These are phyloP conservation scores for Inonotus obliquus DNA, from an alignment of 1,284 basidiomycete genomes.

Conservation along the genomic window DNA sequence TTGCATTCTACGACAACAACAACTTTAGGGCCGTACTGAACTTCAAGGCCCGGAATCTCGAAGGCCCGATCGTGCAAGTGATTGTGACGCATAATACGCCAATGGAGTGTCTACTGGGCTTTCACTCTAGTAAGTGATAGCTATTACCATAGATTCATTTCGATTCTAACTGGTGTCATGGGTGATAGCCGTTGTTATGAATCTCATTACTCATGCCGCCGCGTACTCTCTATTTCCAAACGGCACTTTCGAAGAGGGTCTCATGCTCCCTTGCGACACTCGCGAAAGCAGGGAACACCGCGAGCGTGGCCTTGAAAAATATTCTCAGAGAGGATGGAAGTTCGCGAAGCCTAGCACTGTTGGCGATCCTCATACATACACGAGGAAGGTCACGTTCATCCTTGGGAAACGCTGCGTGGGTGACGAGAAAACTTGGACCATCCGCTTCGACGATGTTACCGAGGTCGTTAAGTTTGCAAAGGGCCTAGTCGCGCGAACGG, in stretches of 20 bases:
- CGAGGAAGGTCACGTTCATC: neutral
- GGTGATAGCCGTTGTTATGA: slow-evolving; percentile 14
- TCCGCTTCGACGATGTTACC: neutral
- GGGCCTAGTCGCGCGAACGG: neutral
- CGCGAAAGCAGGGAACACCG: neutral
- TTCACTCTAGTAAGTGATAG: slow-evolving; percentile 13
- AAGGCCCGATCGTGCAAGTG: neutral
- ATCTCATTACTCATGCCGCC: slow-evolving; percentile 6
- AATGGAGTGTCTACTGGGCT: slow-evolving; percentile 3
- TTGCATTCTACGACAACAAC: neutral
- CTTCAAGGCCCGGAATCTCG: neutral
- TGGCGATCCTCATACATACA: neutral
- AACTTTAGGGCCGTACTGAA: neutral
- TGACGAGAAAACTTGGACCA: slow-evolving; percentile 5
- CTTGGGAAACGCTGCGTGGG: slow-evolving; percentile 13
- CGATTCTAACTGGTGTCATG: neutral
- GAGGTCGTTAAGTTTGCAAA: neutral
- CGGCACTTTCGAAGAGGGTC: slow-evolving; percentile 10
- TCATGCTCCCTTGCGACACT: neutral
- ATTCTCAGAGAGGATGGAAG: neutral
- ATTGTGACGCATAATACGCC: slow-evolving; percentile 2
- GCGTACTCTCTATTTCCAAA: slow-evolving; percentile 14
- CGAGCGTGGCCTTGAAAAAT: slow-evolving; percentile 5
- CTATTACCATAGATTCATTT: neutral
- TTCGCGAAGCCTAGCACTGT: neutral